Conservation (phyloP, 257 asterid species). For the Pogostemon cablin region DNA sequence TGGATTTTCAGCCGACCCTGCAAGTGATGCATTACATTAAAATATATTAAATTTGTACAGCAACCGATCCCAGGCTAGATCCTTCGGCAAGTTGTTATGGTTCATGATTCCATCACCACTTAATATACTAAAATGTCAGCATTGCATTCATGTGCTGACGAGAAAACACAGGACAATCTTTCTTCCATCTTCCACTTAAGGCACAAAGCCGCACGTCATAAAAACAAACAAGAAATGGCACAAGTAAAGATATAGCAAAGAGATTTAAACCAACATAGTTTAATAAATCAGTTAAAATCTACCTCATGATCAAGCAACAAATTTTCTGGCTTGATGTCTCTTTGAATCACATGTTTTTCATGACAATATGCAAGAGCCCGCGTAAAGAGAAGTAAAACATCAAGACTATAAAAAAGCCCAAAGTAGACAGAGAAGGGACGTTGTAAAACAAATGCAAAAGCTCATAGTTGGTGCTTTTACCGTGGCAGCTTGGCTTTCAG, state of each 20-base stretch:
- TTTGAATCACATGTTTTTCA: constrained; percentile 89
- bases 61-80: background rate
- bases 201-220: background rate
- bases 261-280: constrained; percentile 2
- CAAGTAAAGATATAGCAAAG: background rate
- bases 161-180: background rate
- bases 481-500: constrained; percentile 83
- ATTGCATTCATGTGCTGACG: background rate
- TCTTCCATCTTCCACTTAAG: background rate
- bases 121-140: background rate
- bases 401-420: background rate
- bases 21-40: constrained; percentile 21
- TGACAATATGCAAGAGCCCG: constrained; percentile 90
- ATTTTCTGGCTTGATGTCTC: constrained; percentile 98
- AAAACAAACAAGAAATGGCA: background rate
- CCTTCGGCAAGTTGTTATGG: background rate
- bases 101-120: background rate
- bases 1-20: constrained; percentile 95
- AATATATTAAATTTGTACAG: background rate
- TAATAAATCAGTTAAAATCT: constrained; percentile 29
- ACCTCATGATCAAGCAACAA: constrained; percentile 97
- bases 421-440: background rate
- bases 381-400: constrained; percentile 38
- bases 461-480: constrained; percentile 39
- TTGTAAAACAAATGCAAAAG: constrained; percentile 7